Evolutionary conservation across 768 basidiomycete species (phyloP).

Genomic region (Rhodotorula sphaerocarpa): DNA sequence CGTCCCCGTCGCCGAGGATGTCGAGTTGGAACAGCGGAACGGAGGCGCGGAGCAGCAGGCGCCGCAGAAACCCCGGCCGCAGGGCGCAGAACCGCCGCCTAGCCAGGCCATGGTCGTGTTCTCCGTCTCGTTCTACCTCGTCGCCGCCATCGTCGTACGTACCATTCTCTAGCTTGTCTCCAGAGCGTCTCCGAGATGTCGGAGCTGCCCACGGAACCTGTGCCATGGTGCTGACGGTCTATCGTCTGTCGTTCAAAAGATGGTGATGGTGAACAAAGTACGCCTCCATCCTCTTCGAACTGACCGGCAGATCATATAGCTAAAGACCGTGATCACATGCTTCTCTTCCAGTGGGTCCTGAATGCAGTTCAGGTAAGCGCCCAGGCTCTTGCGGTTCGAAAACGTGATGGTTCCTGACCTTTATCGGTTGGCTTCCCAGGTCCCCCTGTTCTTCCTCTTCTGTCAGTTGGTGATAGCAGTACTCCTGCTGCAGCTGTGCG

Average conservation of each 20-base stretch:
- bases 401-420: no score
- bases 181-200: no score
- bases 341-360: conserved; percentile 64
- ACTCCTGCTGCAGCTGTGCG: conserved; percentile 55
- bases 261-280: conserved; percentile 72
- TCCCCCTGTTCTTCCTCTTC: conserved; percentile 78
- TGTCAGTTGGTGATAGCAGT: conserved; percentile 72
- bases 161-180: no score
- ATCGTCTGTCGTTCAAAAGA: no score
- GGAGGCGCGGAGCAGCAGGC: neutral
- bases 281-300: conserved; percentile 16
- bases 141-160: conserved; percentile 78
- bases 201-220: no score
- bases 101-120: conserved; percentile 36
- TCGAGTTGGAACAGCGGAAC: neutral
- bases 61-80: neutral
- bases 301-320: conserved; percentile 31
- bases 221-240: conserved; percentile 14
- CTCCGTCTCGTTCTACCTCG: conserved; percentile 71
- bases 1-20: conserved; percentile 17
- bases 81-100: conserved; percentile 16
- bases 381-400: no score
- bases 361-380: conserved; percentile 54
- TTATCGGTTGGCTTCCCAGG: conserved; percentile 2
- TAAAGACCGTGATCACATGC: no score